phyloP scores from a whole-genome alignment of 169 alveolate genomes.

The Eimeria tenella region DNA sequence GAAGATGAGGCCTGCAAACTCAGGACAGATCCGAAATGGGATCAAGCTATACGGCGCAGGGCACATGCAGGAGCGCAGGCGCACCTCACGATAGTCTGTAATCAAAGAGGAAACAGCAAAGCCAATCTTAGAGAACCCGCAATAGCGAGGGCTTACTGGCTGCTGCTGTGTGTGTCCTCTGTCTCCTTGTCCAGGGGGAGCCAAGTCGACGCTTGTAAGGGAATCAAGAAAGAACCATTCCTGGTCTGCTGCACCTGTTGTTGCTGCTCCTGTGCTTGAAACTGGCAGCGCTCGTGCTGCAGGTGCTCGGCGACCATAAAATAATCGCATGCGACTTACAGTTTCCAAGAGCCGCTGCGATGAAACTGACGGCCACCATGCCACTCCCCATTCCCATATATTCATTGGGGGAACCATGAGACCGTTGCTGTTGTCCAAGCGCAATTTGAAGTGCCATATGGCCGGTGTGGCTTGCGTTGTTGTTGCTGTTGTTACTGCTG shows the following conservation, averaged over 20 bases:
- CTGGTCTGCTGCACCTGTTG: not conserved
- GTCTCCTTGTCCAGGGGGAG: not conserved
- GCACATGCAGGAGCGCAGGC: not conserved
- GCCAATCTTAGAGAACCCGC: not conserved
- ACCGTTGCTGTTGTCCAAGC: not conserved
- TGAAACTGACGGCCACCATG: constrained; percentile 29
- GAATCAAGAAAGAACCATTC: constrained; percentile 5
- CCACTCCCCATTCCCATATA: constrained; percentile 30
- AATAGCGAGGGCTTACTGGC: not conserved
- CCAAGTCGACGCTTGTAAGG: not conserved
- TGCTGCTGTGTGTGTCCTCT: not conserved
- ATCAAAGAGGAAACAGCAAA: too few relatives aligned
- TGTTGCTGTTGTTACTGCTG: not conserved
- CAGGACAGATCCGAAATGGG: not conserved
- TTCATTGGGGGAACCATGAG: constrained; percentile 26
- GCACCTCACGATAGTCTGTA: too few relatives aligned
- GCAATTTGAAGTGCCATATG: constrained; percentile 9
- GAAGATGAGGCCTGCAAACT: too few relatives aligned
- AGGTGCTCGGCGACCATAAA: not conserved
- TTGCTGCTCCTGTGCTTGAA: constrained; percentile 2
- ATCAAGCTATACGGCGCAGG: not conserved
- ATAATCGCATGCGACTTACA: not conserved
- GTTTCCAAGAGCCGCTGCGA: not conserved
- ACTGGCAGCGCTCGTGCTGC: not conserved
- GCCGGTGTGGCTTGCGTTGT: not conserved